phyloP scores from a whole-genome alignment of 306 rosid species.

The Datisca glomerata region DNA sequence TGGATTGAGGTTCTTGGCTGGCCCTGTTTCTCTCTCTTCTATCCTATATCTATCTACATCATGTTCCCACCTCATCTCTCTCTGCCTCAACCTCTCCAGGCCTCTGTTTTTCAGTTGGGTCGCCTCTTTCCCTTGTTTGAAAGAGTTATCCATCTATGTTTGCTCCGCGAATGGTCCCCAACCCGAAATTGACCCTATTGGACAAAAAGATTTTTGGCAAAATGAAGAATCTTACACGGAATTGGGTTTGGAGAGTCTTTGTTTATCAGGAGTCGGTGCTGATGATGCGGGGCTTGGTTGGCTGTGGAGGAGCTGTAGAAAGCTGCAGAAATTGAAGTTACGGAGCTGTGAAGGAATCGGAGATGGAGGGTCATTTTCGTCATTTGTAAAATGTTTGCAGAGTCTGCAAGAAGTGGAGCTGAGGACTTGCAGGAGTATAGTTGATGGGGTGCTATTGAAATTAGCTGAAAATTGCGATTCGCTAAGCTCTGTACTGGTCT shows the following conservation, averaged over 20 bases:
- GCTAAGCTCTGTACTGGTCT: slow-evolving; percentile 47
- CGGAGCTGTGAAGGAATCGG: slow-evolving; percentile 59
- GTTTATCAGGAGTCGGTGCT: slow-evolving; percentile 40
- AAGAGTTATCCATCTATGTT: slow-evolving; percentile 27
- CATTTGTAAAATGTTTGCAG: slow-evolving; percentile 42
- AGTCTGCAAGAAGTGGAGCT: slow-evolving; percentile 51
- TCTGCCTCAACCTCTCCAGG: slow-evolving; percentile 40
- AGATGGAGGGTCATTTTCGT: slow-evolving; percentile 53
- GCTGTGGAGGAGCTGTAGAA: slow-evolving; percentile 63
- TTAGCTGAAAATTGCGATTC: slow-evolving; percentile 38
- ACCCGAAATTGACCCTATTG: slow-evolving; percentile 5
- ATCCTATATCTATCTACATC: slow-evolving; percentile 49
- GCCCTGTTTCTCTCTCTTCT: slow-evolving; percentile 48
- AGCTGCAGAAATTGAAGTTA: slow-evolving; percentile 40
- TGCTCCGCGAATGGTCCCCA: slow-evolving; percentile 15
- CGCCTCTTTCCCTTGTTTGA: slow-evolving; percentile 31
- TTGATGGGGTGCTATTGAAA: slow-evolving; percentile 49
- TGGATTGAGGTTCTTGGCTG: slow-evolving; percentile 30
- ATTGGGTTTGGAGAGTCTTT: slow-evolving; percentile 42
- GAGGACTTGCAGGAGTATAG: slow-evolving; percentile 65
- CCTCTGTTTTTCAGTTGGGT: slow-evolving; percentile 60
- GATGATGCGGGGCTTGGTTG: slow-evolving; percentile 59
- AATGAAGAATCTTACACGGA: slow-evolving; percentile 21
- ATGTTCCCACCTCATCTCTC: slow-evolving; percentile 38
- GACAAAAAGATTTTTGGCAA: slow-evolving; percentile 15